These are phyloP conservation scores for Candida taoyuanica DNA, from an alignment of 805 yeast species.

Conservation along the genomic window DNA sequence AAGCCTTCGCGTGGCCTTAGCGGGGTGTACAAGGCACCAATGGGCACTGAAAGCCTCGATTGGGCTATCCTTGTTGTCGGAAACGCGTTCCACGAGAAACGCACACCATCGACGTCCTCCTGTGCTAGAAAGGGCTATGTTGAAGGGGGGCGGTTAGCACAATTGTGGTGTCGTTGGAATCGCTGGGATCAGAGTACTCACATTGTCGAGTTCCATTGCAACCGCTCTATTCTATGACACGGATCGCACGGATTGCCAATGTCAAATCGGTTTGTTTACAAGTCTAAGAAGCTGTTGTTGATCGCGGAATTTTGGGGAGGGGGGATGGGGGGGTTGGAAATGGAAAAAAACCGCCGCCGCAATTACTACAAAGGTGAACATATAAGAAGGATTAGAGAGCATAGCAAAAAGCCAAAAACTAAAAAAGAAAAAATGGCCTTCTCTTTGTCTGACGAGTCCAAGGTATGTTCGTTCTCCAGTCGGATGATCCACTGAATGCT, in stretches of 20 bases:
- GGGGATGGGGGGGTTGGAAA: neutral
- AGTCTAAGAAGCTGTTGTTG: too few species aligned
- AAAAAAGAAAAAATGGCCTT: conserved; percentile 30
- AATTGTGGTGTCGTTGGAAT: neutral
- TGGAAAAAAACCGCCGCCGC: neutral
- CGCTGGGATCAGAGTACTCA: neutral
- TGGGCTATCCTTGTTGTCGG: conserved; percentile 53
- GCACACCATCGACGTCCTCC: conserved; percentile 45
- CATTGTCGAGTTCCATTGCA: neutral
- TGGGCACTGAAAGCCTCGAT: conserved; percentile 47
- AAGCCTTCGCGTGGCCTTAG: conserved; percentile 41
- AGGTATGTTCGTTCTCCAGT: conserved; percentile 23
- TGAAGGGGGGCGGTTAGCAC: conserved; percentile 4
- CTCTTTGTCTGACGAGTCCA: conserved; percentile 43
- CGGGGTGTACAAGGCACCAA: conserved; percentile 58
- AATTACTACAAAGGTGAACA: too few species aligned
- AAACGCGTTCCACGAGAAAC: conserved; percentile 58
- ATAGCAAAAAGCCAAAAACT: neutral
- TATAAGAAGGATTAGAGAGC: too few species aligned
- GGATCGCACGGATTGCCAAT: too few species aligned
- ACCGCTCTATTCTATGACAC: neutral
- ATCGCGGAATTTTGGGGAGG: neutral
- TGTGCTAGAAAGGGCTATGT: conserved; percentile 12
- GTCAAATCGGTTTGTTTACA: too few species aligned
- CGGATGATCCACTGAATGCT: neutral